Base-by-base conservation (phyloP, 305 asterid genomes). In the Fraxinus sp. region DNA sequence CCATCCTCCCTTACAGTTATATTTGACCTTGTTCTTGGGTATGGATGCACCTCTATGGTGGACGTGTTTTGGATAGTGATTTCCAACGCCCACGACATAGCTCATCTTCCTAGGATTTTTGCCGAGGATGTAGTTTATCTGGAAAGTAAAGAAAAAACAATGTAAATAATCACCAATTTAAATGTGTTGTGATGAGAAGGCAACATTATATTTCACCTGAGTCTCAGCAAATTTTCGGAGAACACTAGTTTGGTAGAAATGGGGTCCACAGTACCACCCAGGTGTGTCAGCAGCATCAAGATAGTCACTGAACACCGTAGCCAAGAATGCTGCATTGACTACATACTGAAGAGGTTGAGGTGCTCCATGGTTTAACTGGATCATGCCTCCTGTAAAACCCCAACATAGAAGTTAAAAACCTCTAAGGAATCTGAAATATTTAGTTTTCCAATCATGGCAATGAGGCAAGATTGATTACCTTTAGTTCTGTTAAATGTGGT, bases 11-110 rank as follows among this genome's bases (percentile, higher is more conserved):
- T 91, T 95, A 83, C 99, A 96, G 89, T 83, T 93, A 41, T 91
- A 92, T 86, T 87, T 92, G 46, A 89, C 90, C 86, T 87, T 91
- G 92, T 94, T 89, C 86, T 95, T 92, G 0, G 98, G 99, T 79
- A 96, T 93, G 1, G 99, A 96, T 59, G 99, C 99, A 1, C 94
- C 99, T 84, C 99, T 90, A 78, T 96, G 99, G 90, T 96, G 99
- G 80, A 95, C 98, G 0, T 89, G 98, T 80, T 90, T 95, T 18
- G 99, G 99, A 75, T 95, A 96, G 76, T 88, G 94, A 79, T 82
- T 87, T 7, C 99, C 98, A 16, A 83, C 92, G 8, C 99, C 99
- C 80, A 96, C 99, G 2, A 96, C 83, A 36, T 96, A 96, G 87
- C 99, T 96, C 99, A 93, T 96, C 91, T 92, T 91, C 84, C 97